Percentiles rank a stretch among this genome's conserved stretches.
These are phyloP conservation scores for Myxozyma neglecta DNA, from an alignment of 805 yeast species.

Conservation along the genomic window DNA sequence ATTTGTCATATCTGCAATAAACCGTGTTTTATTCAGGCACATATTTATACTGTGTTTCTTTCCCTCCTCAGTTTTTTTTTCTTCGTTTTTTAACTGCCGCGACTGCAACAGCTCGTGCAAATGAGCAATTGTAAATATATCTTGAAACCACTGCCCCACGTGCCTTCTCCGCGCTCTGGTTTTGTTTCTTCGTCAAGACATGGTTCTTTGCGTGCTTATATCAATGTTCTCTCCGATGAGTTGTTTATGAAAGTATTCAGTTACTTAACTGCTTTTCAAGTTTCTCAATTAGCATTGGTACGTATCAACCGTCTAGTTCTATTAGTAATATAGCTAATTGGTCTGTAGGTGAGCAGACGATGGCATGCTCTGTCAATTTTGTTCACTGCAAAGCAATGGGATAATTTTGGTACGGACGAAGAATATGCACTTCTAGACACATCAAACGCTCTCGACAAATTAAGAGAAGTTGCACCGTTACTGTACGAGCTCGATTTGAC, in stretches of 20 bases:
- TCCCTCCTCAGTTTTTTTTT: background rate
- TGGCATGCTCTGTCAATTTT: background rate
- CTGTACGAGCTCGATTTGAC: background rate
- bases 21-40: no score
- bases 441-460: background rate
- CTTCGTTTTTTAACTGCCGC: no score
- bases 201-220: background rate
- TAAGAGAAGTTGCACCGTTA: background rate
- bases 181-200: background rate
- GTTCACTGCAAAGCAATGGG: background rate
- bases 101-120: background rate
- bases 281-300: background rate
- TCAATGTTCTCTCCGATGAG: background rate
- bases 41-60: background rate
- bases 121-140: background rate
- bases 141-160: background rate
- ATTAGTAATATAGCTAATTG: background rate
- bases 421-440: background rate
- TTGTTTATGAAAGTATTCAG: background rate
- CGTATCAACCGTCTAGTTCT: background rate
- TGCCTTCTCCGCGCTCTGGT: background rate
- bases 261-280: background rate
- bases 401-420: background rate
- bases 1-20: no score
- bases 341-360: background rate